These are phyloP conservation scores for Musa itinerans DNA, from an alignment of 176 grass and related monocot genomes.

Conservation along the genomic window DNA sequence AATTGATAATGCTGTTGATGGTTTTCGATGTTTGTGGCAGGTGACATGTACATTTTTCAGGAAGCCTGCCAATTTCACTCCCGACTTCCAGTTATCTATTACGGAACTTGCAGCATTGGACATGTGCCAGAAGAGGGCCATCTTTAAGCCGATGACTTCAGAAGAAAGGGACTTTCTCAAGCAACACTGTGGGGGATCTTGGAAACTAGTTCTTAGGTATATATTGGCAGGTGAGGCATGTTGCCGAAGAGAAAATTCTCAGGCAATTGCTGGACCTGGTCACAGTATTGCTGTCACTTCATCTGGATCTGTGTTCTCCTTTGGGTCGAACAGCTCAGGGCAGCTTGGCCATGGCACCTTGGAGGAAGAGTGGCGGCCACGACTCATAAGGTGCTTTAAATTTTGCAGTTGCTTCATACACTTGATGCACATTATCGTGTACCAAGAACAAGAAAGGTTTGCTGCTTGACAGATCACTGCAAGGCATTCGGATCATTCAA, in stretches of 20 bases:
- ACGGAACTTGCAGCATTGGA: constrained; percentile 77
- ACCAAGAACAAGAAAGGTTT: constrained; percentile 20
- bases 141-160: constrained; percentile 68
- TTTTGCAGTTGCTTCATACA: constrained; percentile 34
- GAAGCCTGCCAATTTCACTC: constrained; percentile 84
- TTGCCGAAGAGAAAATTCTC: constrained; percentile 69
- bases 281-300: constrained; percentile 75
- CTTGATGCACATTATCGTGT: constrained; percentile 25
- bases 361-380: constrained; percentile 86
- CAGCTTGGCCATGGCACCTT: constrained; percentile 76
- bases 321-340: constrained; percentile 77
- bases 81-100: constrained; percentile 69
- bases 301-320: constrained; percentile 50
- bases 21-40: constrained; percentile 38
- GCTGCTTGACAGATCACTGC: constrained; percentile 53
- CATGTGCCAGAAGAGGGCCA: constrained; percentile 78
- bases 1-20: constrained; percentile 79
- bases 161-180: constrained; percentile 68
- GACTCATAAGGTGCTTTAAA: constrained; percentile 60
- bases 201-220: constrained; percentile 93
- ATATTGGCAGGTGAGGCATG: constrained; percentile 74
- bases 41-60: constrained; percentile 81
- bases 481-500: constrained; percentile 85
- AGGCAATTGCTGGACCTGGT: constrained; percentile 68
- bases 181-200: constrained; percentile 54